phyloP scores from a whole-genome alignment of 768 basidiomycete genomes.

The Rhodotorula graminis region DNA sequence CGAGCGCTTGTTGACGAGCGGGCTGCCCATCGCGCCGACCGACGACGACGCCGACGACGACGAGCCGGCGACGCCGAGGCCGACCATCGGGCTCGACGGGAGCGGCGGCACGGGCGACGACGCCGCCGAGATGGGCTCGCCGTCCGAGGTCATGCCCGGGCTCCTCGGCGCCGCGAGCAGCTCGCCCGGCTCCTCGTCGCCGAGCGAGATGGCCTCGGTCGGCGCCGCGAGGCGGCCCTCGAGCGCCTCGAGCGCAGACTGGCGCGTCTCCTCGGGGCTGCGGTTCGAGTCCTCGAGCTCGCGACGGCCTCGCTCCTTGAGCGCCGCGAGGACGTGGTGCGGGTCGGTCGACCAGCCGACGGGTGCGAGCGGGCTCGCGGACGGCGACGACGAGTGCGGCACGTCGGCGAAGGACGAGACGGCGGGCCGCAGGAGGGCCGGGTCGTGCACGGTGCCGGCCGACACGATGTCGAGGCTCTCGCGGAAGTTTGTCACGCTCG shows the following conservation, averaged over 20 bases:
- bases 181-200: conserved; percentile 25
- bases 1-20: conserved; percentile 14
- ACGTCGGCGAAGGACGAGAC: conserved; percentile 23
- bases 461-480: conserved; percentile 92
- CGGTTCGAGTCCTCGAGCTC: conserved; percentile 64
- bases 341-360: conserved; percentile 25
- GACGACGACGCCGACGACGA: conserved; percentile 25
- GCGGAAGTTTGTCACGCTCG: conserved; percentile 79
- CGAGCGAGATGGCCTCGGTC: conserved; percentile 34
- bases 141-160: background rate
- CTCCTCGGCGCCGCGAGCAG: conserved; percentile 23
- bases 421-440: conserved; percentile 16
- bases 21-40: background rate
- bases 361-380: background rate
- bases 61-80: conserved; percentile 20
- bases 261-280: conserved; percentile 63
- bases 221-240: conserved; percentile 67
- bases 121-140: conserved; percentile 16
- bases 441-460: conserved; percentile 45
- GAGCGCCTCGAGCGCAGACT: conserved; percentile 75
- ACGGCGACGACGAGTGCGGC: background rate
- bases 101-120: conserved; percentile 2
- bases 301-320: conserved; percentile 55
- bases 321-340: conserved; percentile 55
- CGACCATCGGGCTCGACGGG: conserved; percentile 29